A percentile compares a stretch with the other conserved stretches of the same genome.
Evolutionary conservation across 768 basidiomycete species (phyloP).

Genomic region (Hericium rajendrae): DNA sequence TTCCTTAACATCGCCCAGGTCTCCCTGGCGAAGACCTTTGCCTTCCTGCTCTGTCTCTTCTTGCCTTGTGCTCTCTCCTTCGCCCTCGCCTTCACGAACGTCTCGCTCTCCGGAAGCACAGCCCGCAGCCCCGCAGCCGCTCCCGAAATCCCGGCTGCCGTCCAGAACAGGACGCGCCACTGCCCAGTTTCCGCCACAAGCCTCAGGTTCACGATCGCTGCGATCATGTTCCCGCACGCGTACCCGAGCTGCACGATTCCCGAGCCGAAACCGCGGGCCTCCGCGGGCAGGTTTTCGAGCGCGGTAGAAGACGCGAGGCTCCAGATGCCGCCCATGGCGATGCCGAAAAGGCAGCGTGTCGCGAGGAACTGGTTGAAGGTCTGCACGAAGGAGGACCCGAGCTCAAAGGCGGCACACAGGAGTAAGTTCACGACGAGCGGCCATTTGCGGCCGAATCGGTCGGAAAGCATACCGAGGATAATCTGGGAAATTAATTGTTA

Average conservation of each 20-base stretch:
- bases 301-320: slow-evolving; percentile 73
- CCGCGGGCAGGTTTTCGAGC: slow-evolving; percentile 83
- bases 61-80: slow-evolving; percentile 34
- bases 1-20: slow-evolving; percentile 64
- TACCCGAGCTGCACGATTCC: slow-evolving; percentile 89
- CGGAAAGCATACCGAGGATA: slow-evolving; percentile 77
- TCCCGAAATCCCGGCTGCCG: slow-evolving; percentile 56
- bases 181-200: slow-evolving; percentile 31
- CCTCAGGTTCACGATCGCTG: slow-evolving; percentile 72
- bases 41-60: slow-evolving; percentile 35
- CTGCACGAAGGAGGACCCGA: slow-evolving; percentile 73
- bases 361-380: slow-evolving; percentile 76
- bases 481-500: slow-evolving; percentile 22
- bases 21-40: slow-evolving; percentile 63
- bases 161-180: slow-evolving; percentile 83
- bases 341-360: slow-evolving; percentile 73
- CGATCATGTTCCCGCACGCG: slow-evolving; percentile 76
- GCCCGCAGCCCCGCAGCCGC: slow-evolving; percentile 61
- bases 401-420: slow-evolving; percentile 60
- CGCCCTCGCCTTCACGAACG: slow-evolving; percentile 59
- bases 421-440: slow-evolving; percentile 72
- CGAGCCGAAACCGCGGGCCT: slow-evolving; percentile 74
- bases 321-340: slow-evolving; percentile 89
- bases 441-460: slow-evolving; percentile 92
- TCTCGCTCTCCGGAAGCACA: slow-evolving; percentile 66